Base-by-base conservation (phyloP, 441 rosid genomes). In the Pelargonium australe region DNA sequence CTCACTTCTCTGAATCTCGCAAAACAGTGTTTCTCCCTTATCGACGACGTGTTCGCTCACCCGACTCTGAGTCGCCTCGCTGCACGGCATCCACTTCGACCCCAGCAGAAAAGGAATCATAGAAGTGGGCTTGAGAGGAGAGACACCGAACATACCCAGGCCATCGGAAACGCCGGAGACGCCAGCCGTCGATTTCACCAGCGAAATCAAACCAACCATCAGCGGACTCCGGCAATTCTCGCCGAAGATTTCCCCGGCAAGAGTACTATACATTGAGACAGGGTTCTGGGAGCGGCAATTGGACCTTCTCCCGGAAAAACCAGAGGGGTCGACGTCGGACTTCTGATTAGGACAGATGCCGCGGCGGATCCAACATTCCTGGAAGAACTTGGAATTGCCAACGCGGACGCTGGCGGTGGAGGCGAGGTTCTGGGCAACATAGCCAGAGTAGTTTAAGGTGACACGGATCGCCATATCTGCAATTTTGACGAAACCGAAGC, bases 71-170 rank as follows among this genome's bases (percentile, higher is more conserved):
- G 45, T 77, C 49, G 82, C 81, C 67, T 85, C 92, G 64, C 81
- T 88, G 70, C 85, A 81, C 0, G 90, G 93, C 69, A 91, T 83
- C 98, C 97, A 85, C 84, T 82, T 88, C 17, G 96, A 86, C 1
- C 87, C 95, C 63, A 81, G 90, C 60, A 91, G 65, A 41, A 91
- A 88, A 5, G 95, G 88, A 3, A 89, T 81, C 4, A 88, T 80
- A 80, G 88, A 84, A 66, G 85, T 65, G 16, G 89, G 72, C 77
- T 83, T 91, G 34, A 88, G 64, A 0, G 92, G 85, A 0, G 97
- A 81, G 70, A 93, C 80, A 49, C 89, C 90, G 0, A 79, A 68
- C 58, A 63, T 64, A 25, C 80, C 83, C 71, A 78, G 64, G 1
- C 68, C 67, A 0, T 72, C 31, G 28, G 73, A 43, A 2, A 76